Base-by-base conservation (phyloP, 2,329 filamentous ascomycete species). In the Fusarium sp. region DNA sequence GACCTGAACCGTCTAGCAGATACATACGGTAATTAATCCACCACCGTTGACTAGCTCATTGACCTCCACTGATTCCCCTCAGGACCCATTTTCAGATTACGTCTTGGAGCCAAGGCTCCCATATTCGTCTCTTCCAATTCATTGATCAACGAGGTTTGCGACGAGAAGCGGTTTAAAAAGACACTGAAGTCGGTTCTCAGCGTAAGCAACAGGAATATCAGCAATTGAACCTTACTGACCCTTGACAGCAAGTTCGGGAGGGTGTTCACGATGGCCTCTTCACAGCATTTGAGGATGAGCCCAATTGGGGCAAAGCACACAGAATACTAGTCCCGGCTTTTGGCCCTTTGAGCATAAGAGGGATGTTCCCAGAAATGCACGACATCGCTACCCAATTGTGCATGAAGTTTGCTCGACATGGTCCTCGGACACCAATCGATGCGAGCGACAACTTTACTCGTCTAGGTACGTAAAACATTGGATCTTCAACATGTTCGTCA, bases 291-390 rank as follows among this genome's bases (percentile, higher is more conserved):
- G 76, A 81, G 12, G 84, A 85, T 7, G 87, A 89, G 72, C 83
- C 85, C 61, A 90, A 90, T 74, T 93, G 91, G 91, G 89, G 86
- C 31, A 86, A 91, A 70, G 91, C 92, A 33, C 88, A 93, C 76
- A 83, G 90, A 27, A 82, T 91, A 21, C 82, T 94, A 60, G 86
- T 92, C 75, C 91, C 92, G 1, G 91, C 90, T 5, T 93, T 94
- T 78, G 91, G 91, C 0, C 92, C 92, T 1, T 79, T 93, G 27
- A 85, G 88, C 4, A 93, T 94, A 74, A 86, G 88, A 39, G 83
- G 81, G 62, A 93, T 93, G 91, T 93, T 91, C 69, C 85, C 87
- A 67, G 89, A 91, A 75, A 91, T 91, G 89, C 85, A 90, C 70
- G 91, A 93, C 72, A 89, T 93, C 66, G 87, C 90, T 9, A 84